phyloP scores from a whole-genome alignment of 1,284 basidiomycete species.

The Ganoderma lingzhi region DNA sequence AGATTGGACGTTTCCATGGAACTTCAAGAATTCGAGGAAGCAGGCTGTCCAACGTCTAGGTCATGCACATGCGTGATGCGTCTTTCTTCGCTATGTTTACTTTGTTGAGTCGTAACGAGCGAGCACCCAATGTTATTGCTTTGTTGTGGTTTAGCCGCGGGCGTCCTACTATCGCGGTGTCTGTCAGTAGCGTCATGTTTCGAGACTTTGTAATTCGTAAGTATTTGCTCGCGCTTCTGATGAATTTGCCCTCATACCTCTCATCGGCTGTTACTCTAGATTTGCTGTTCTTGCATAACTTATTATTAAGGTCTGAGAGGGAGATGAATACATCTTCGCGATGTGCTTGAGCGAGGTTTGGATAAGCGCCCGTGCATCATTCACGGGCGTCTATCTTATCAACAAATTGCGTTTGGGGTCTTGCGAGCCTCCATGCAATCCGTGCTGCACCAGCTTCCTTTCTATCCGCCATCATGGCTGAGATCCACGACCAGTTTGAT shows the following conservation, averaged over 20 bases:
- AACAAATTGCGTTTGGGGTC: slow-evolving; percentile 26
- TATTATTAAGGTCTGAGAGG: background rate
- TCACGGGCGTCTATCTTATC: slow-evolving; percentile 32
- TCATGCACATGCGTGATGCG: background rate
- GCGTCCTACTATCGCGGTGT: background rate
- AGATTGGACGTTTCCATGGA: background rate
- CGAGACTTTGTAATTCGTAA: background rate
- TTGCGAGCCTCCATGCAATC: background rate
- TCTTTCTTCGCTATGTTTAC: background rate
- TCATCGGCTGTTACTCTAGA: slow-evolving; percentile 1
- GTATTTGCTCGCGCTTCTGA: background rate
- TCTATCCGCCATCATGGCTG: slow-evolving; percentile 57
- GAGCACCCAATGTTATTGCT: background rate
- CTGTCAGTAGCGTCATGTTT: background rate
- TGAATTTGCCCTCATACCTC: background rate
- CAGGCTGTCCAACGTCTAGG: background rate
- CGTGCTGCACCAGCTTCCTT: background rate
- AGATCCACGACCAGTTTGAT: slow-evolving; percentile 96
- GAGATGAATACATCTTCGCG: background rate
- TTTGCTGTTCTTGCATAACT: too few relatives aligned
- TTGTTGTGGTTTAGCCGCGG: background rate
- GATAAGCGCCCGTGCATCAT: background rate
- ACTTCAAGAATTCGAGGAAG: background rate
- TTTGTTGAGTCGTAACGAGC: background rate
- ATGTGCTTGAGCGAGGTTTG: too few relatives aligned